Conservation (phyloP, 2,329 filamentous ascomycete species). For the Gnomoniopsis smithogilvyi region DNA sequence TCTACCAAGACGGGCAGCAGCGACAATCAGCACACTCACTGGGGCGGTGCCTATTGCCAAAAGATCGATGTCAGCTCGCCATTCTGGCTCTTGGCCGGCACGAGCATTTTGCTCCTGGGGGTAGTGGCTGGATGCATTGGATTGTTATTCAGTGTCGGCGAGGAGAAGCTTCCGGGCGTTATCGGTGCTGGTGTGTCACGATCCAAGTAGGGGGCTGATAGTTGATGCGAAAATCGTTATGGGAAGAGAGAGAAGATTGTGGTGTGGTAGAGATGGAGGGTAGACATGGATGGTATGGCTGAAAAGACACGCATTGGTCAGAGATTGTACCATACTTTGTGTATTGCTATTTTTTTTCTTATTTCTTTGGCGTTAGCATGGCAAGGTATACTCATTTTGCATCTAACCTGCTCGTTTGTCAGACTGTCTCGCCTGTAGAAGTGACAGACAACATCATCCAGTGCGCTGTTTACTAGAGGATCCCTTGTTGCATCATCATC, state of each 20-base stretch:
- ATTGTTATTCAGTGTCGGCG: slow-evolving; percentile 78
- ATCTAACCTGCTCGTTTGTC: slow-evolving; percentile 18
- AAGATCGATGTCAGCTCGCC: slow-evolving; percentile 87
- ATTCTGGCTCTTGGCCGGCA: slow-evolving; percentile 82
- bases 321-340: slow-evolving; percentile 17
- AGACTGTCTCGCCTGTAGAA: no score
- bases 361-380: slow-evolving; percentile 25
- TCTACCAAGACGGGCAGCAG: slow-evolving; percentile 46
- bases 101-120: slow-evolving; percentile 67
- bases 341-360: slow-evolving; percentile 18
- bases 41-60: slow-evolving; percentile 83
- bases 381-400: slow-evolving; percentile 22
- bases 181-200: slow-evolving; percentile 91
- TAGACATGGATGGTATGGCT: background rate
- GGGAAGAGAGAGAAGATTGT: background rate
- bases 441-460: no score
- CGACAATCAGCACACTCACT: slow-evolving; percentile 46
- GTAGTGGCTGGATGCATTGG: slow-evolving; percentile 69
- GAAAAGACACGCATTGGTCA: background rate
- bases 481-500: no score
- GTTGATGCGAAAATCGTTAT: background rate
- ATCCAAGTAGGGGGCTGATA: slow-evolving; percentile 47
- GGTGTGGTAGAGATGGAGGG: background rate
- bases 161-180: slow-evolving; percentile 85
- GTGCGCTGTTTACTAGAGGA: no score